Evolutionary conservation across 257 asterid species (phyloP).

Genomic region (Knoxia roxburghii): DNA sequence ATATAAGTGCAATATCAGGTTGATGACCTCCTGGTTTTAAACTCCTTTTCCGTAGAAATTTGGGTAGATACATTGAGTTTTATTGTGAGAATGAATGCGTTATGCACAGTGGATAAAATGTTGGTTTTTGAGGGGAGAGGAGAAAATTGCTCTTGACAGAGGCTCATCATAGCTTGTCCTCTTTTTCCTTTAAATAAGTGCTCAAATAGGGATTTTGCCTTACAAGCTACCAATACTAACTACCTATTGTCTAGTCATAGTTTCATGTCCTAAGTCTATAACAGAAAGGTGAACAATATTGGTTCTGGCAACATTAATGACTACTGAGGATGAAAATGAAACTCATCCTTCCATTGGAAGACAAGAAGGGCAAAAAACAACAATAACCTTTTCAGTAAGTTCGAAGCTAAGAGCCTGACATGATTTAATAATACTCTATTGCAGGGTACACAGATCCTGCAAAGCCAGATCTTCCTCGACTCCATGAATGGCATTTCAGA

Average conservation of each 20-base stretch:
- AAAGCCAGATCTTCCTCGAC: constrained; percentile 78
- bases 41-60: background rate
- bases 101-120: background rate
- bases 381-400: too few relatives aligned
- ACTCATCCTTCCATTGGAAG: background rate
- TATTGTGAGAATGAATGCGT: background rate
- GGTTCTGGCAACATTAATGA: background rate
- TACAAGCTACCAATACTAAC: background rate
- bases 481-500: constrained; percentile 95
- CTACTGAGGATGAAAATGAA: background rate
- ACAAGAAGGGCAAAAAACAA: background rate
- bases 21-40: background rate
- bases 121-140: background rate
- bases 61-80: background rate
- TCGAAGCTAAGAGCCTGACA: constrained; percentile 8
- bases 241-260: background rate
- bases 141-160: background rate
- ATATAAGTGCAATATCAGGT: background rate
- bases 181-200: background rate
- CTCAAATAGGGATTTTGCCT: background rate
- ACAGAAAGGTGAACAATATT: background rate
- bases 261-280: background rate
- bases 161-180: background rate
- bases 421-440: constrained; percentile 20
- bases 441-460: constrained; percentile 92